Evolutionary conservation across 1,139 yeast species (phyloP).

Genomic region (Yamadazyma spencermartinsiae): DNA sequence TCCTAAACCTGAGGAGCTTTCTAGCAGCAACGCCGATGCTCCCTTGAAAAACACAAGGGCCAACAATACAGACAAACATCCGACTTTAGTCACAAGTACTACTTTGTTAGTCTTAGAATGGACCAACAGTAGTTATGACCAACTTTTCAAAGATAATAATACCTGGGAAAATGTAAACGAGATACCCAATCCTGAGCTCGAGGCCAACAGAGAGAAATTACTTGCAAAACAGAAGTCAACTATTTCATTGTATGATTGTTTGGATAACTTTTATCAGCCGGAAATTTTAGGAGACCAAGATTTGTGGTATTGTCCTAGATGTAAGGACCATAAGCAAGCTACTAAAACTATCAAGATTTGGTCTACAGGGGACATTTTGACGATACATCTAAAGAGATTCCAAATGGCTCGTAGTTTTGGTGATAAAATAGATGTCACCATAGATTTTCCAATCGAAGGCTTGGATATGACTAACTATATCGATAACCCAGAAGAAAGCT

Average conservation of each 20-base stretch:
- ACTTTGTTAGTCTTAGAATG: slow-evolving; percentile 75
- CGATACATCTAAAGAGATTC: slow-evolving; percentile 88
- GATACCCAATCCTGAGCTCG: slow-evolving; percentile 55
- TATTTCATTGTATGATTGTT: slow-evolving; percentile 71
- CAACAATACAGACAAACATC: slow-evolving; percentile 18
- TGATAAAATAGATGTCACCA: slow-evolving; percentile 83
- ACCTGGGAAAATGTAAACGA: slow-evolving; percentile 56
- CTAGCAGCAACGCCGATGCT: slow-evolving; percentile 20
- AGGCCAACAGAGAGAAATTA: slow-evolving; percentile 41
- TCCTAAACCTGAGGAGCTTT: slow-evolving; percentile 19
- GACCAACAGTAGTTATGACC: slow-evolving; percentile 48
- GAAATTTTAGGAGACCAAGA: slow-evolving; percentile 89
- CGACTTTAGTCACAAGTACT: slow-evolving; percentile 27
- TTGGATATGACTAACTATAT: slow-evolving; percentile 68
- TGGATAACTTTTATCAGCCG: slow-evolving; percentile 72
- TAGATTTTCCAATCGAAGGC: slow-evolving; percentile 85
- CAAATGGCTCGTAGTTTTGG: slow-evolving; percentile 83
- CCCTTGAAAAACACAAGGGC: slow-evolving; percentile 1
- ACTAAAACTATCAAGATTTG: slow-evolving; percentile 89
- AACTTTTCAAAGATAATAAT: slow-evolving; percentile 49
- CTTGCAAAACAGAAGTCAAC: slow-evolving; percentile 45
- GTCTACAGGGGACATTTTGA: slow-evolving; percentile 87
- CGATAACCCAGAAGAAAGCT: slow-evolving; percentile 34
- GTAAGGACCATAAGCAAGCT: slow-evolving; percentile 88
- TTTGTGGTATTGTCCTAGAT: slow-evolving; percentile 90